Percentiles rank a stretch among this genome's conserved stretches.
Evolutionary conservation across 495 filamentous ascomycete genomes (phyloP).

Genomic region (Terfezia boudieri): DNA sequence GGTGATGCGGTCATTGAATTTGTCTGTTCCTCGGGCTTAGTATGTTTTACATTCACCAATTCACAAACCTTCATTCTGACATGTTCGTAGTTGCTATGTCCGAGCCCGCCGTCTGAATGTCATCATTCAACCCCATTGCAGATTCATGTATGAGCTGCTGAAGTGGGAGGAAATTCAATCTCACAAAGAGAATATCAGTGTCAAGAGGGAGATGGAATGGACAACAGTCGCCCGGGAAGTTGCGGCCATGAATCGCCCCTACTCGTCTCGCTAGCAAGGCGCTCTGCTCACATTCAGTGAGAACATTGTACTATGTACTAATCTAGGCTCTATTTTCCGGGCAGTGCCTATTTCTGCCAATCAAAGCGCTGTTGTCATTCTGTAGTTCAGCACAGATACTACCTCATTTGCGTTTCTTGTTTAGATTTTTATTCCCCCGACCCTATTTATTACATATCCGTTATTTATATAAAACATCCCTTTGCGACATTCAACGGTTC

Average conservation of each 20-base stretch:
- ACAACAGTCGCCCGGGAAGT: slow-evolving; percentile 68
- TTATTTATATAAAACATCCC: too few species aligned
- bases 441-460: too few species aligned
- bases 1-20: slow-evolving; percentile 57
- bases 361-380: too few species aligned
- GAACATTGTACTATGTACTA: too few species aligned
- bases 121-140: slow-evolving; percentile 39
- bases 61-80: not conserved
- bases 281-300: too few species aligned
- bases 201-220: slow-evolving; percentile 75
- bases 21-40: slow-evolving; percentile 86
- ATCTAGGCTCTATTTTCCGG: too few species aligned
- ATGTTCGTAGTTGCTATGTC: slow-evolving; percentile 52
- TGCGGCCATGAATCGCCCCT: slow-evolving; percentile 90
- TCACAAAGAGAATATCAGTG: slow-evolving; percentile 23
- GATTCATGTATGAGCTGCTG: slow-evolving; percentile 48
- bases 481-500: too few species aligned
- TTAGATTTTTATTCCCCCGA: too few species aligned
- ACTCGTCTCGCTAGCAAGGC: slow-evolving; percentile 21
- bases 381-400: too few species aligned
- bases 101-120: slow-evolving; percentile 62
- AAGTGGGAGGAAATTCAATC: slow-evolving; percentile 74
- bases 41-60: slow-evolving; percentile 20
- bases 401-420: too few species aligned
- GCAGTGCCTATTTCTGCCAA: too few species aligned